Percentiles rank a stretch among this genome's conserved stretches.
Evolutionary conservation across 805 yeast species (phyloP).

Genomic region (Candida ovalis): DNA sequence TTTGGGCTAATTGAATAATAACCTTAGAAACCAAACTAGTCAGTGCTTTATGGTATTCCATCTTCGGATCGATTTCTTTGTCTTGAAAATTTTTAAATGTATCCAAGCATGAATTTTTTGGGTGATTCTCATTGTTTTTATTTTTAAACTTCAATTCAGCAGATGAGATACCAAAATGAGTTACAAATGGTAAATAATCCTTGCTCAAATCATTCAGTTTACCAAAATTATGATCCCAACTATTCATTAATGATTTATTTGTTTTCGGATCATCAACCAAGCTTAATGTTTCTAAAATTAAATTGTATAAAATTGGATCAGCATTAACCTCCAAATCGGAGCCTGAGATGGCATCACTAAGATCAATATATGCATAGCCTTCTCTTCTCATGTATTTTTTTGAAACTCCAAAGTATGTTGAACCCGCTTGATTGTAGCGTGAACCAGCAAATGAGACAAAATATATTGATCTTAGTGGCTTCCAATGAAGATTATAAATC

Average conservation of each 20-base stretch:
- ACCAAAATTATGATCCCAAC: constrained; percentile 20
- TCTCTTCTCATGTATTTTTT: constrained; percentile 51
- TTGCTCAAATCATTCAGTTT: constrained; percentile 37
- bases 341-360: constrained; percentile 60
- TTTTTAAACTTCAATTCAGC: constrained; percentile 50
- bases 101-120: constrained; percentile 60
- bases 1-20: constrained; percentile 60
- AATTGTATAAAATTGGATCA: constrained; percentile 58
- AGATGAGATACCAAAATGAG: constrained; percentile 65
- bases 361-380: constrained; percentile 68
- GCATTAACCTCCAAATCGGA: constrained; percentile 44
- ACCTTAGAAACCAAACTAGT: constrained; percentile 52
- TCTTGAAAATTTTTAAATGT: constrained; percentile 51
- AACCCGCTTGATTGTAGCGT: constrained; percentile 77
- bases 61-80: constrained; percentile 48
- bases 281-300: constrained; percentile 41
- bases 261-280: constrained; percentile 24
- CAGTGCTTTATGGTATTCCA: constrained; percentile 52
- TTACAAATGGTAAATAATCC: constrained; percentile 66
- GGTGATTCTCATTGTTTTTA: constrained; percentile 30
- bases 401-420: constrained; percentile 70
- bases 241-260: constrained; percentile 20
- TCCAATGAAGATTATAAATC: constrained; percentile 67
- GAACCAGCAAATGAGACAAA: constrained; percentile 84
- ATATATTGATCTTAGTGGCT: constrained; percentile 75